Conservation (phyloP, 148 eudicot genomes). For the Pouteria glomerata region DNA sequence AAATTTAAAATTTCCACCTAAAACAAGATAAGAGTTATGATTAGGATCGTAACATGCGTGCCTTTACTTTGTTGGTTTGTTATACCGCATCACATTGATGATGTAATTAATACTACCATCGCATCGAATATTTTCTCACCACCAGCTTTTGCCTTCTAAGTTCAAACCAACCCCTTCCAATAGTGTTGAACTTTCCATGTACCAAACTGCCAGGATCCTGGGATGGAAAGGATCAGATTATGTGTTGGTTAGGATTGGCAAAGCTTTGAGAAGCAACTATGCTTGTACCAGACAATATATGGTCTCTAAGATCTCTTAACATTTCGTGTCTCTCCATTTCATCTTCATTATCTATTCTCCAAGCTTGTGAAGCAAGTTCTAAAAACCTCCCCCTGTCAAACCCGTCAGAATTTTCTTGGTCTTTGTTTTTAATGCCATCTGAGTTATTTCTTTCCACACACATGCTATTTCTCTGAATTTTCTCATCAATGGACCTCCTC, state of each 20-base stretch:
- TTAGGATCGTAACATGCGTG: too few relatives aligned
- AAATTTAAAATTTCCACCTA: too few relatives aligned
- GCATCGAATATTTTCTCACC: too few relatives aligned
- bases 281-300: conserved; percentile 28
- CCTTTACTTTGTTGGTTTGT: too few relatives aligned
- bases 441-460: conserved; percentile 46
- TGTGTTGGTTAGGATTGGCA: conserved; percentile 23
- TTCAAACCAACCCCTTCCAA: too few relatives aligned
- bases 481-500: conserved; percentile 56
- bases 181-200: background rate
- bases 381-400: conserved; percentile 26
- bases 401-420: conserved; percentile 25
- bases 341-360: conserved; percentile 29
- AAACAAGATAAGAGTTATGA: too few relatives aligned
- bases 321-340: conserved; percentile 47
- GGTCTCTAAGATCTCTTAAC: conserved; percentile 51
- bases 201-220: conserved; percentile 33
- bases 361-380: conserved; percentile 23
- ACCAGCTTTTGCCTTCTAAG: too few relatives aligned
- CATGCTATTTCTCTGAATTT: conserved; percentile 45
- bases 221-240: conserved; percentile 21
- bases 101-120: too few relatives aligned
- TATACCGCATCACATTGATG: too few relatives aligned
- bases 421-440: conserved; percentile 41
- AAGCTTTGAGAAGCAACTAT: conserved; percentile 18